Conservation (phyloP, 176 grass and related monocot species). For the Carex cristatella region DNA sequence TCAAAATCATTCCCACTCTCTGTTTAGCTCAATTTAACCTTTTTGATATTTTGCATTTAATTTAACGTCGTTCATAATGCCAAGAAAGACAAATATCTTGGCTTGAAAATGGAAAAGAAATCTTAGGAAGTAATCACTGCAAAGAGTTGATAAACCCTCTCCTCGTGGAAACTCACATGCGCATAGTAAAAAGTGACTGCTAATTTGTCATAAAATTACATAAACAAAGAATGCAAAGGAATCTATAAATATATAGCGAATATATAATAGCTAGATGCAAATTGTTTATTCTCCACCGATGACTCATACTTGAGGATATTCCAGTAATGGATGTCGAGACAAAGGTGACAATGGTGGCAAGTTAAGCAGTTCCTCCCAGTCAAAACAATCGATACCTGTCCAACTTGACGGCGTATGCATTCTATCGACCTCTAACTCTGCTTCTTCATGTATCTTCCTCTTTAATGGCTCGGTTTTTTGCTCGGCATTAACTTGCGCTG, state of each 20-base stretch:
- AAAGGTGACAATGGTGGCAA: slow-evolving; percentile 41
- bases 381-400: background rate
- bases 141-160: background rate
- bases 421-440: background rate
- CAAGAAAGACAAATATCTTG: background rate
- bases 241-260: background rate
- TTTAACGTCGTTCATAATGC: background rate
- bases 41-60: background rate
- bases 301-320: slow-evolving; percentile 19
- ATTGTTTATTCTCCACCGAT: background rate
- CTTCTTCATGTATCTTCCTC: slow-evolving; percentile 2
- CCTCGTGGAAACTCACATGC: background rate
- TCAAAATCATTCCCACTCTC: too few relatives aligned
- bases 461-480: background rate
- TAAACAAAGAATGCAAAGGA: background rate
- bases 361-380: slow-evolving; percentile 37
- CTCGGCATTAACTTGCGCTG: background rate
- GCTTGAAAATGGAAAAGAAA: background rate
- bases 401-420: slow-evolving; percentile 29
- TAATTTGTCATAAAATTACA: background rate
- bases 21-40: too few relatives aligned
- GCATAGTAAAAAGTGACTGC: background rate
- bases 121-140: background rate
- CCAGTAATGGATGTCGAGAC: slow-evolving; percentile 31
- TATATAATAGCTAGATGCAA: slow-evolving; percentile 23